Conservation (phyloP, 2,329 filamentous ascomycete genomes). For the Alternaria infectoria region DNA sequence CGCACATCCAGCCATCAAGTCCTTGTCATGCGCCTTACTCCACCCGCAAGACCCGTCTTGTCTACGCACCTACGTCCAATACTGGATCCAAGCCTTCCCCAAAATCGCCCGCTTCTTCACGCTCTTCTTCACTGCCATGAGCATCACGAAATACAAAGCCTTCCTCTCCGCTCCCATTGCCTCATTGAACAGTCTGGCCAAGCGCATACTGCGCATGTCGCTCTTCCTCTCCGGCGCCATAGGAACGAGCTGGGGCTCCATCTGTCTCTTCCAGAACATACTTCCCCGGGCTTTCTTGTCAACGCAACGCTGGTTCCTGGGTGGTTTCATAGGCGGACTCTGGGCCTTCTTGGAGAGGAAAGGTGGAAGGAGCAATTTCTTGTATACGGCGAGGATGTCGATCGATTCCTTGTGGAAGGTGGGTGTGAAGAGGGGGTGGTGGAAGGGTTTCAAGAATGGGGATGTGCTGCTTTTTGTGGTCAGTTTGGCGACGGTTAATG, state of each 20-base stretch:
- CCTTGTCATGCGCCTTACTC: constrained; percentile 85
- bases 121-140: constrained; percentile 72
- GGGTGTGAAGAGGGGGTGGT: constrained; percentile 87
- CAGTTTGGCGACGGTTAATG: constrained; percentile 78
- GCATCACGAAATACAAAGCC: constrained; percentile 70
- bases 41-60: constrained; percentile 90
- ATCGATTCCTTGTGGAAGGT: constrained; percentile 91
- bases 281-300: constrained; percentile 77
- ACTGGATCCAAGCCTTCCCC: constrained; percentile 85
- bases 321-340: constrained; percentile 82
- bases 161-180: constrained; percentile 73
- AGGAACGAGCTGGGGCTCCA: constrained; percentile 83
- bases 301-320: constrained; percentile 87
- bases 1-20: constrained; percentile 85
- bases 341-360: constrained; percentile 80
- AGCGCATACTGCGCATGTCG: constrained; percentile 74
- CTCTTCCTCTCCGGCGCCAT: constrained; percentile 83
- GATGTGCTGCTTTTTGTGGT: constrained; percentile 84
- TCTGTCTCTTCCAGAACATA: constrained; percentile 85
- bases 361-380: constrained; percentile 66
- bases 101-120: constrained; percentile 78
- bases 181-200: constrained; percentile 70
- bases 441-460: constrained; percentile 80
- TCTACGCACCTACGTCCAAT: constrained; percentile 82
- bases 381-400: constrained; percentile 79